Percentiles rank a stretch among this genome's conserved stretches.
phyloP scores from a whole-genome alignment of 2,329 filamentous ascomycete genomes.

The Aspergillus udagawae region DNA sequence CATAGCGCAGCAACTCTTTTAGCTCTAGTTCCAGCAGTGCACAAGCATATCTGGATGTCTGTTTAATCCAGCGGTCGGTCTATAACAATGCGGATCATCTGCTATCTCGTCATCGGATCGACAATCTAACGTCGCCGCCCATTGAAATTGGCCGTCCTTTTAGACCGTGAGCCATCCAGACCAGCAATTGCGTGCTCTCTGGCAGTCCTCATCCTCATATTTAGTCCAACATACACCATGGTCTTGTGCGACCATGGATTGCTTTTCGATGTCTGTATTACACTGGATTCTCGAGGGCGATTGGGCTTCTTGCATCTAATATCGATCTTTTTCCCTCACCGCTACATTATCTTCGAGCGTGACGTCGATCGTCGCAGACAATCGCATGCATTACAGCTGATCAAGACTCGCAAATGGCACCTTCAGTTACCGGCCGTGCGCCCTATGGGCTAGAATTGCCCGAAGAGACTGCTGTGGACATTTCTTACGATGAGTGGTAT shows the following conservation, averaged over 20 bases:
- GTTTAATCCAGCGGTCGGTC: background rate
- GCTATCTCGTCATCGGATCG: background rate
- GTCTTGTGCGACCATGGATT: background rate
- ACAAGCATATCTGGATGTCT: background rate
- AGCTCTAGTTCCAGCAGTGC: too few species aligned
- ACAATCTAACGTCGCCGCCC: background rate
- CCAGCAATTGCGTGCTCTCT: slow-evolving; percentile 18
- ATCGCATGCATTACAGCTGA: background rate
- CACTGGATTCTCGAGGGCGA: background rate
- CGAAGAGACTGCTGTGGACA: slow-evolving; percentile 2
- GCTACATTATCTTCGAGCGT: background rate
- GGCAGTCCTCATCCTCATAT: slow-evolving; percentile 1
- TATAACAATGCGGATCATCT: background rate
- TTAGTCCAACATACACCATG: slow-evolving; percentile 1
- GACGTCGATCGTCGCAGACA: background rate
- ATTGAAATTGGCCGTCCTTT: background rate
- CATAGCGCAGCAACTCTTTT: too few species aligned
- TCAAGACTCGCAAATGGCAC: slow-evolving; percentile 4
- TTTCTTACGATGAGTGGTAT: slow-evolving; percentile 9
- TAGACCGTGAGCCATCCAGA: slow-evolving; percentile 14
- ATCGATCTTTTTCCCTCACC: background rate
- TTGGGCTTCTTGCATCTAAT: background rate
- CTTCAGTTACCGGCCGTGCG: background rate
- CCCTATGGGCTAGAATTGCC: slow-evolving; percentile 1
- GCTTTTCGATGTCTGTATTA: background rate